Percentiles rank a stretch among this genome's conserved stretches.
Conservation (phyloP, 345 rosid species). For the Eucalyptus paniculata region DNA sequence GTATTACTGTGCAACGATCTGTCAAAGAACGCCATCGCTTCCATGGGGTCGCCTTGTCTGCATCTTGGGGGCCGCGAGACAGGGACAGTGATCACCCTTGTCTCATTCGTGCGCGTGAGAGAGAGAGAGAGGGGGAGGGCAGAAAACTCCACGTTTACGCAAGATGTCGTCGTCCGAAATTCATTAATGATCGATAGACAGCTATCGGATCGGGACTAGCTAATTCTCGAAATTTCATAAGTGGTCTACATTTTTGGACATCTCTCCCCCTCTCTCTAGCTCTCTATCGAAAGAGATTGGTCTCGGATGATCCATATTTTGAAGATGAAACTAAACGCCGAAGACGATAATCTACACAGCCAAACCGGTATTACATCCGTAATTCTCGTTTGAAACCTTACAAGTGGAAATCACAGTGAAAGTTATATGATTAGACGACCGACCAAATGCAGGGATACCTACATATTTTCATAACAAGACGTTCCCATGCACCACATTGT, state of each 20-base stretch:
- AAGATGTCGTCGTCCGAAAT: not conserved
- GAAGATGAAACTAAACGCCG: not conserved
- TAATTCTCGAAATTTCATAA: not conserved
- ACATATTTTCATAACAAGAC: not conserved
- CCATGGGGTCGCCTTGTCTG: not conserved
- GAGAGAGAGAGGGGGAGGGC: too few relatives aligned
- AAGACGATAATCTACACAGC: not conserved
- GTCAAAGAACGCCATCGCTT: not conserved
- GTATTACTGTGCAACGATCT: not conserved
- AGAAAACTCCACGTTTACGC: too few relatives aligned
- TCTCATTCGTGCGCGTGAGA: not conserved
- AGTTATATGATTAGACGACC: not conserved
- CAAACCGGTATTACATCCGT: not conserved
- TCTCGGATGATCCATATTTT: not conserved
- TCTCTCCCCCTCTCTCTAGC: not conserved
- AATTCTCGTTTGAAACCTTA: not conserved
- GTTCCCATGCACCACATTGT: not conserved
- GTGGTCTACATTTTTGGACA: not conserved
- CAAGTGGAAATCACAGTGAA: not conserved
- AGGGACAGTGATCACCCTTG: not conserved
- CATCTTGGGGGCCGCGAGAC: not conserved
- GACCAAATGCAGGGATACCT: not conserved
- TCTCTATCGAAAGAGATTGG: not conserved
- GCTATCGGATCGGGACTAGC: not conserved
- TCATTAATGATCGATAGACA: not conserved